Evolutionary conservation across 768 basidiomycete species (phyloP).

Genomic region (button mushroom (Agaricus bisporus)): DNA sequence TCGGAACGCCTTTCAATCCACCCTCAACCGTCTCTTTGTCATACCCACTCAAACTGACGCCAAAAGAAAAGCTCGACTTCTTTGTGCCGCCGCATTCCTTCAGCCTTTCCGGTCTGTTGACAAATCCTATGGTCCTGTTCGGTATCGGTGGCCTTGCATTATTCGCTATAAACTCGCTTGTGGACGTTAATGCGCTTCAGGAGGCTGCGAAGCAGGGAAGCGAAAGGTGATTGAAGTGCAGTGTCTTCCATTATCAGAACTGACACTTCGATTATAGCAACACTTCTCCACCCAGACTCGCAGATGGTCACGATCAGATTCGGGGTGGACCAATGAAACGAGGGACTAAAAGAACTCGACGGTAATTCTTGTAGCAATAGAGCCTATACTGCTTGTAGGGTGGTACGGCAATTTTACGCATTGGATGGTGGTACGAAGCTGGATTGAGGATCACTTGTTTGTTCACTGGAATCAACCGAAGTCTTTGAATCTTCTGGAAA

Average conservation of each 20-base stretch:
- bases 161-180: constrained; percentile 8
- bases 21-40: constrained; percentile 46
- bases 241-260: not conserved
- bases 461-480: not conserved
- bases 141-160: constrained; percentile 44
- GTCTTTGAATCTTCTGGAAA: constrained; percentile 1
- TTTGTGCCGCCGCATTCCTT: constrained; percentile 69
- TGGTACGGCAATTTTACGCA: not conserved
- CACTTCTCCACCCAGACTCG: not conserved
- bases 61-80: constrained; percentile 54
- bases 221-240: not conserved
- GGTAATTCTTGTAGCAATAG: not conserved
- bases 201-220: constrained; percentile 6
- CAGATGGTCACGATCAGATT: constrained; percentile 2
- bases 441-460: not conserved
- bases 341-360: constrained; percentile 5
- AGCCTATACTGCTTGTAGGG: not conserved
- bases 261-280: not conserved
- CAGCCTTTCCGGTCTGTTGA: constrained; percentile 68
- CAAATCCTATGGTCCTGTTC: constrained; percentile 85
- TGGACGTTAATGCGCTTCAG: constrained; percentile 7
- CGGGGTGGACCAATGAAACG: not conserved
- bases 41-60: constrained; percentile 53
- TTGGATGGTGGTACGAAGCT: not conserved
- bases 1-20: constrained; percentile 65